Percentiles rank a stretch among this genome's conserved stretches.
phyloP scores from a whole-genome alignment of 352 stramenopile species.

The Pythium scleroteichum region DNA sequence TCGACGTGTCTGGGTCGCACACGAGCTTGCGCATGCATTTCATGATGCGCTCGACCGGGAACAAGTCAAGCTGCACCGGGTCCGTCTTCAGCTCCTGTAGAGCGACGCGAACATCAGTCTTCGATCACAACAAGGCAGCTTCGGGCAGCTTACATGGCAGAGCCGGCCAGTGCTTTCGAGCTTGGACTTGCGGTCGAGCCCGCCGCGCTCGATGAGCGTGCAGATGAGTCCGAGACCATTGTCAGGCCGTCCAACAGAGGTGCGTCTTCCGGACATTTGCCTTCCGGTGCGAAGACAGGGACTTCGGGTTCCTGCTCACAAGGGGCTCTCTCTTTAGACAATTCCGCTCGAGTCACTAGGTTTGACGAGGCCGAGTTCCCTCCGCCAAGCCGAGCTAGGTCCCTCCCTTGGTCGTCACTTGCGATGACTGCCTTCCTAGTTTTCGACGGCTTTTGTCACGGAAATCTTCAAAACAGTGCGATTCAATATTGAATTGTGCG shows the following conservation, averaged over 20 bases:
- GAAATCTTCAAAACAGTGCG: slow-evolving; percentile 17
- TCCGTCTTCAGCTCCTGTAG: slow-evolving; percentile 78
- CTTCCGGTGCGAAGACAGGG: too few relatives aligned
- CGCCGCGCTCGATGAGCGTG: slow-evolving; percentile 80
- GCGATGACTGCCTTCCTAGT: slow-evolving; percentile 15
- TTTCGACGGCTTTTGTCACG: slow-evolving; percentile 25
- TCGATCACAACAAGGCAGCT: slow-evolving; percentile 22
- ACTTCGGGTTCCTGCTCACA: too few relatives aligned
- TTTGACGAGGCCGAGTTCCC: too few relatives aligned
- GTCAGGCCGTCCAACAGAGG: slow-evolving; percentile 40
- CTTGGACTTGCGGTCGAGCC: slow-evolving; percentile 86
- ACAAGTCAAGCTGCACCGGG: slow-evolving; percentile 78
- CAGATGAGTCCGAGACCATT: slow-evolving; percentile 78
- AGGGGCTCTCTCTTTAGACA: too few relatives aligned
- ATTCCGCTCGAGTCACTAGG: too few relatives aligned
- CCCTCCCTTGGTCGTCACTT: slow-evolving; percentile 3
- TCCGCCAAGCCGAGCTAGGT: background rate
- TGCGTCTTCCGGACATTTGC: slow-evolving; percentile 37
- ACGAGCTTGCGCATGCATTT: slow-evolving; percentile 76
- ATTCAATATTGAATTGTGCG: slow-evolving; percentile 29
- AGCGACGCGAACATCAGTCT: slow-evolving; percentile 19
- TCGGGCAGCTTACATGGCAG: slow-evolving; percentile 44
- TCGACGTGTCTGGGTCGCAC: slow-evolving; percentile 78
- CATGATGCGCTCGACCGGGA: slow-evolving; percentile 80
- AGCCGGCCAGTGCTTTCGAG: slow-evolving; percentile 83